Conservation (phyloP, 257 asterid genomes). For the Coffea eugenioides region DNA sequence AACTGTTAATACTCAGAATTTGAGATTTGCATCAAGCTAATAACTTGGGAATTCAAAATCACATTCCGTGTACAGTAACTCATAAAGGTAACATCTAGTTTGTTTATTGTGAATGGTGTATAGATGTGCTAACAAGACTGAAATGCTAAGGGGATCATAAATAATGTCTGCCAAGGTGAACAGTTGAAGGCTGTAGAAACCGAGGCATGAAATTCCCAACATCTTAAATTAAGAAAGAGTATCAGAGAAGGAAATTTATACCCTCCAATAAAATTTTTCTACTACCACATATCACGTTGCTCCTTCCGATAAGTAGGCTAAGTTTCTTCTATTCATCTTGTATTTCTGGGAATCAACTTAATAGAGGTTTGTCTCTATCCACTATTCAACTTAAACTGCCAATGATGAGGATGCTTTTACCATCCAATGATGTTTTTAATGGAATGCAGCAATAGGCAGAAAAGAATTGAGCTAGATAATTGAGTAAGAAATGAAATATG, state of each 20-base stretch:
- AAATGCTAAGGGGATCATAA: background rate
- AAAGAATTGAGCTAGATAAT: background rate
- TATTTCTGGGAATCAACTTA: too few relatives aligned
- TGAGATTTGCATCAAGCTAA: background rate
- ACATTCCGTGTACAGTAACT: background rate
- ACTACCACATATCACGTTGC: too few relatives aligned
- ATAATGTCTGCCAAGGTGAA: background rate
- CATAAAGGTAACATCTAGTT: background rate
- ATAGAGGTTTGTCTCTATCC: too few relatives aligned
- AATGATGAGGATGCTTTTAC: too few relatives aligned
- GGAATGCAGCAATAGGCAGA: background rate
- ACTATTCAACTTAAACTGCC: too few relatives aligned
- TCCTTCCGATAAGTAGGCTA: too few relatives aligned
- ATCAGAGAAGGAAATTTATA: too few relatives aligned
- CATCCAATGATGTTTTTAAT: too few relatives aligned
- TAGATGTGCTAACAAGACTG: background rate
- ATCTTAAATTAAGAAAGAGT: background rate
- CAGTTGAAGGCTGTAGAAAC: background rate
- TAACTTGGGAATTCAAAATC: background rate
- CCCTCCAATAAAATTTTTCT: too few relatives aligned
- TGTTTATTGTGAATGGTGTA: background rate
- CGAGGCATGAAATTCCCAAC: background rate
- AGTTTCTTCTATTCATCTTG: too few relatives aligned
- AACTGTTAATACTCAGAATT: background rate
- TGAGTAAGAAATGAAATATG: background rate